Evolutionary conservation across 2,329 filamentous ascomycete species (phyloP), one percentile per base, ranked within the genome.

Genomic region (Anthostomella pinea): DNA sequence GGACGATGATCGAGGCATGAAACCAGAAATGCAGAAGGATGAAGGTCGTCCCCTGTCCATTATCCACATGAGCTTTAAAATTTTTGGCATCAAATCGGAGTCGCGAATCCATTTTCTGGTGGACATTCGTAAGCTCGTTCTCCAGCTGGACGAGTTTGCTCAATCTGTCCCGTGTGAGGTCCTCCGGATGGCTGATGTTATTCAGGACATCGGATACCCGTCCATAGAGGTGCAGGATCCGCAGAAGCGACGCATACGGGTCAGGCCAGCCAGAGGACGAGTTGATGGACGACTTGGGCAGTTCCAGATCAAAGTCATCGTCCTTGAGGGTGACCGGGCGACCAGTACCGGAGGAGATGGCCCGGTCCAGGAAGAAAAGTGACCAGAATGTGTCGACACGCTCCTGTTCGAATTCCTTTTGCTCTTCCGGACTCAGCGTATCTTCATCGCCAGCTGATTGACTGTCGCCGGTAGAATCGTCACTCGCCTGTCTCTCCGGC

Each of bases 1-100:
- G 69, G 3, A 94, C 75, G 41, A 94, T 87, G 46, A 94, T 90
- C 19, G 93, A 68, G 0, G 87, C 86, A 46, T 94, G 87, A 51
- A 91, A 91, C 87, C 87, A 94, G 57, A 89, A 86, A 58, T 94
- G 87, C 16, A 95, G 67, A 8, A 95, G 68, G 31, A 95, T 85
- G 45, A 95, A 95, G 26, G 87, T 93, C 0, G 87, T 90, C 10
- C 87, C 87, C 57, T 94, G 85, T 8, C 86, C 85, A 29, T 79
- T 74, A 53, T 84, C 84, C 27, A 90, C 81, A 56, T 94, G 93
- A 22, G 85, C 79, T 60, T 89, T 86, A 58, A 95, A 95, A 62
- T 94, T 94, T 52, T 80, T 70, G 7, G 85, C 86, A 57, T 90
- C 89, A 63, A 95, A 95, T 57, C 89, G 84, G 7, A 95, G 70